These are phyloP conservation scores for Salix viminalis DNA, from an alignment of 345 rosid genomes.

Conservation along the genomic window DNA sequence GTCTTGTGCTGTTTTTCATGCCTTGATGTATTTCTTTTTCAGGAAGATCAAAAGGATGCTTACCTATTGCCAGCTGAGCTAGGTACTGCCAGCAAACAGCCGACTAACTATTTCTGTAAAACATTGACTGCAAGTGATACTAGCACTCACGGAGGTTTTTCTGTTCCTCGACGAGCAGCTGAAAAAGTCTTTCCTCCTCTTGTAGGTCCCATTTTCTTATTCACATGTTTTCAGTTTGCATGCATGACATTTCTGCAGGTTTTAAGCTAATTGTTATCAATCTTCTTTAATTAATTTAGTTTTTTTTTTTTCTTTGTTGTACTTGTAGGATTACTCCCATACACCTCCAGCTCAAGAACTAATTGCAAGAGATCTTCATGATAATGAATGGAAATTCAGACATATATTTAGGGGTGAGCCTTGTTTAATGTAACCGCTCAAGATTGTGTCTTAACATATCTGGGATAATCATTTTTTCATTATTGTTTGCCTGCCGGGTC, in stretches of 20 bases:
- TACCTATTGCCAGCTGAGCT: neutral
- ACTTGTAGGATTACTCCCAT: neutral
- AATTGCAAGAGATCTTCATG: neutral
- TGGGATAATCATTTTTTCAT: neutral
- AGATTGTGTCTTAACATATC: neutral
- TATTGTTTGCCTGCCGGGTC: neutral
- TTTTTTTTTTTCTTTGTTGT: neutral
- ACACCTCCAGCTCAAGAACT: neutral
- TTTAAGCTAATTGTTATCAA: neutral
- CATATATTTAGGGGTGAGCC: neutral
- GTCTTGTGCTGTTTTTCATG: neutral
- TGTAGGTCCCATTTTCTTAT: constrained; percentile 13
- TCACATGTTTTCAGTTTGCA: neutral
- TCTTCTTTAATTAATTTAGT: neutral
- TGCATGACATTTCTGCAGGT: neutral
- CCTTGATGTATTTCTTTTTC: neutral
- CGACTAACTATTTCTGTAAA: constrained; percentile 49
- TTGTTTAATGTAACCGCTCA: neutral
- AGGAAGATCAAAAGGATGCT: neutral
- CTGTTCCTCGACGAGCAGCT: constrained; percentile 56
- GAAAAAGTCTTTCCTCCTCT: constrained; percentile 57
- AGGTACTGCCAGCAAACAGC: constrained; percentile 32
- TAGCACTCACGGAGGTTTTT: constrained; percentile 42
- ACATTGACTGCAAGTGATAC: constrained; percentile 37
- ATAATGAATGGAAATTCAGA: neutral